phyloP scores from a whole-genome alignment of 179 eudicot species.

The Vitellaria paradoxa region DNA sequence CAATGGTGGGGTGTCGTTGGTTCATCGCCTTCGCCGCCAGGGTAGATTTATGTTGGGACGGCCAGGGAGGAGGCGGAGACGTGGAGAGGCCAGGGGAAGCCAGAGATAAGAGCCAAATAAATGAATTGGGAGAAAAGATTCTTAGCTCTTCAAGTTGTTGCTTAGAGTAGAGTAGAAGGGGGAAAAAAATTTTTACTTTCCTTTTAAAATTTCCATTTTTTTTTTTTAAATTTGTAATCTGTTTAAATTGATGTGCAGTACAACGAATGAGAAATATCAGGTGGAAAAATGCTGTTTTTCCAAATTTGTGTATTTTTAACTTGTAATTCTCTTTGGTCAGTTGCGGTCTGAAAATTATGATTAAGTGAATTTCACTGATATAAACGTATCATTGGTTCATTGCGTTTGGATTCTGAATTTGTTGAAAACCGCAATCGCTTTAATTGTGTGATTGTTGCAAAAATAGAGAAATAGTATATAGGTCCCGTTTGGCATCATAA shows the following conservation, averaged over 20 bases:
- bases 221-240: neutral
- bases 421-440: too few species aligned
- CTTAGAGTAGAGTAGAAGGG: conserved; percentile 7
- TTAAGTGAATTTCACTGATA: too few species aligned
- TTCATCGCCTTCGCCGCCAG: conserved; percentile 30
- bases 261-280: neutral
- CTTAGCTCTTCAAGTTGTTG: neutral
- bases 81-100: conserved; percentile 23
- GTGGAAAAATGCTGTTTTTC: conserved; percentile 8
- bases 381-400: too few species aligned
- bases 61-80: conserved; percentile 40
- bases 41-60: conserved; percentile 43
- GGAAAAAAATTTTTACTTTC: neutral
- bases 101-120: conserved; percentile 4
- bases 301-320: neutral
- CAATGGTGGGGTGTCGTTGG: conserved; percentile 20
- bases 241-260: neutral
- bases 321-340: conserved; percentile 8
- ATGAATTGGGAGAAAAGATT: neutral
- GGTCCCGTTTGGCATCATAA: too few species aligned
- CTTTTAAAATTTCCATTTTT: neutral
- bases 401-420: too few species aligned
- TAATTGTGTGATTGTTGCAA: too few species aligned
- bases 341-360: too few species aligned
- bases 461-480: too few species aligned